Percentiles rank a stretch among this genome's conserved stretches.
Evolutionary conservation across 805 yeast species (phyloP).

Genomic region (Yarrowia divulgata): DNA sequence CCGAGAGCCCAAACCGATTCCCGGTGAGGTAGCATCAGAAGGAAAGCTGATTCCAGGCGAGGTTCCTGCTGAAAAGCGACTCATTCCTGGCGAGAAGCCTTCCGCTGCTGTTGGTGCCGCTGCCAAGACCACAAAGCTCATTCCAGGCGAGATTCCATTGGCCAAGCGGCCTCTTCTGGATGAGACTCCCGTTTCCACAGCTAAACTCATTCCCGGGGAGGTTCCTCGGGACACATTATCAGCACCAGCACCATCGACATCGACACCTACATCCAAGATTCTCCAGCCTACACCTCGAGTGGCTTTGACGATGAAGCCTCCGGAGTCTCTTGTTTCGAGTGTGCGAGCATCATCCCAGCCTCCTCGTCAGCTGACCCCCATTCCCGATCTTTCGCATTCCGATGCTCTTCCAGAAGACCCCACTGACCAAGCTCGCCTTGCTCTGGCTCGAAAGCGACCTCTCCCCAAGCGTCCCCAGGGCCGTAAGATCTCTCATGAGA

Average conservation of each 20-base stretch:
- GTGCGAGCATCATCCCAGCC: constrained; percentile 9
- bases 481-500: constrained; percentile 36
- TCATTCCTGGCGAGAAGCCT: constrained; percentile 6
- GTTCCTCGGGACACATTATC: not conserved
- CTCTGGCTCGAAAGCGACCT: constrained; percentile 22
- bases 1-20: not conserved
- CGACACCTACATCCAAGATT: not conserved
- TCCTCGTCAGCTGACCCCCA: constrained; percentile 18
- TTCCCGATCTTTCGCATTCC: constrained; percentile 27
- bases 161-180: not conserved
- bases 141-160: not conserved
- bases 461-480: constrained; percentile 14
- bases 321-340: constrained; percentile 19
- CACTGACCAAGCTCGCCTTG: not conserved
- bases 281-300: constrained; percentile 9
- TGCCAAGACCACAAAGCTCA: not conserved
- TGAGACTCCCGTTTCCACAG: not conserved
- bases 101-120: too few relatives aligned
- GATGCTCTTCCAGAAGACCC: constrained; percentile 7
- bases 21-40: not conserved
- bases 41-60: not conserved
- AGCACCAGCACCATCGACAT: not conserved
- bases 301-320: constrained; percentile 14
- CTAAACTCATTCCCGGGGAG: constrained; percentile 16
- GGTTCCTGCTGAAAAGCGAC: not conserved